Conservation (phyloP, 2,329 filamentous ascomycete genomes). For the Cordyceps javanica region DNA sequence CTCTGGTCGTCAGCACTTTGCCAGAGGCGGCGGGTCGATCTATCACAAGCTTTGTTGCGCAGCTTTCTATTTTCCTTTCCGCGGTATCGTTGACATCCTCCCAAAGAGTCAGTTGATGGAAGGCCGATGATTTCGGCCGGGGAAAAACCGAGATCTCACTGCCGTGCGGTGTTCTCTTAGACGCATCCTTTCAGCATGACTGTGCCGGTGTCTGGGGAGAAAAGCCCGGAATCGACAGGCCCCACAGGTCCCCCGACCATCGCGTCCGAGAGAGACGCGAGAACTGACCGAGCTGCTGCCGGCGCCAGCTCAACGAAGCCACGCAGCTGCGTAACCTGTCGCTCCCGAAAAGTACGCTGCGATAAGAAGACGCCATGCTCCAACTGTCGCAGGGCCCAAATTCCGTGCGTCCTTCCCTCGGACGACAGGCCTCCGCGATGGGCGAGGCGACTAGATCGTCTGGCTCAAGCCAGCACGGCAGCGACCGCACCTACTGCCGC, state of each 20-base stretch:
- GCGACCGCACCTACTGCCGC: constrained; percentile 24
- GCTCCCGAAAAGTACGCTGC: constrained; percentile 51
- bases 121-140: background rate
- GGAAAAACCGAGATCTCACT: background rate
- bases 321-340: constrained; percentile 46
- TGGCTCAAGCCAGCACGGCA: constrained; percentile 28
- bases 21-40: background rate
- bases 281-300: background rate
- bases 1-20: background rate
- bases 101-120: background rate
- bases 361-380: constrained; percentile 51
- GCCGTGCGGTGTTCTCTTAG: background rate
- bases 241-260: background rate
- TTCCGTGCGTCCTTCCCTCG: constrained; percentile 45
- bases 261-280: constrained; percentile 18
- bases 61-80: background rate
- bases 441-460: constrained; percentile 44
- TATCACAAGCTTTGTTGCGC: background rate
- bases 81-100: background rate
- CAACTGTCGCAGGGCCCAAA: constrained; percentile 48
- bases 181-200: background rate
- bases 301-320: constrained; percentile 22
- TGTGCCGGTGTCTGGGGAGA: background rate
- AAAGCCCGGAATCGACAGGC: background rate
- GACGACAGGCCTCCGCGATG: constrained; percentile 46